A percentile compares a stretch with the other conserved stretches of the same genome.
Conservation (phyloP, 164 flowering plant species). For the Nelumbo lutea region DNA sequence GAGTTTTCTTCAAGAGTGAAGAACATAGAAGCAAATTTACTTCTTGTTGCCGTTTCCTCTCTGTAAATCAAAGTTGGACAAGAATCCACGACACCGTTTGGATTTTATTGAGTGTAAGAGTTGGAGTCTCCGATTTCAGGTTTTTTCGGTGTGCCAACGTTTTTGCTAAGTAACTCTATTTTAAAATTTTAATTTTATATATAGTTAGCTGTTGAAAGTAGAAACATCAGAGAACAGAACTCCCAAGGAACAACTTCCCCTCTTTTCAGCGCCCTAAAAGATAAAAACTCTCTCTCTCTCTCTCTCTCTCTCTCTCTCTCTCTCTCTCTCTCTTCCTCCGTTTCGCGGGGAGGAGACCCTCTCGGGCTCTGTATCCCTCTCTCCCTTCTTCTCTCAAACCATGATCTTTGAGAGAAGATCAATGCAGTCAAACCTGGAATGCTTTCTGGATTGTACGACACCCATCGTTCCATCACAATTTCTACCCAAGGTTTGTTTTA, state of each 20-base stretch:
- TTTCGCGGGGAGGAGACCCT: slow-evolving; percentile 14
- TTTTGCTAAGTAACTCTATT: slow-evolving; percentile 1
- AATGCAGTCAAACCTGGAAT: slow-evolving; percentile 67
- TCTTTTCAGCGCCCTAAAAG: slow-evolving; percentile 14
- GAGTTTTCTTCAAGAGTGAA: too few species aligned
- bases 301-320: slow-evolving; percentile 5
- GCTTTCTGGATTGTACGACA: slow-evolving; percentile 79
- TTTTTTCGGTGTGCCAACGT: not conserved
- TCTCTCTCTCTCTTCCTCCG: slow-evolving; percentile 15
- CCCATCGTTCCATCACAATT: slow-evolving; percentile 69
- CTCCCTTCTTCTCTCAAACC: slow-evolving; percentile 17
- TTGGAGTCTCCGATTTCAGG: too few species aligned
- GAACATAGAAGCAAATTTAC: too few species aligned
- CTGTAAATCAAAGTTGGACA: too few species aligned
- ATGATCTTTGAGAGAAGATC: slow-evolving; percentile 40
- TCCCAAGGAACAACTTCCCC: slow-evolving; percentile 7
- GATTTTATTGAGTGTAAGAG: too few species aligned
- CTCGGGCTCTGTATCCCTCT: slow-evolving; percentile 24
- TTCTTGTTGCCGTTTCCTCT: too few species aligned
- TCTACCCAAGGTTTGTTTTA: slow-evolving; percentile 65
- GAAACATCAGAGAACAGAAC: slow-evolving; percentile 12
- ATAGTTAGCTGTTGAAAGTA: slow-evolving; percentile 10
- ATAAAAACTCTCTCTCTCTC: not conserved
- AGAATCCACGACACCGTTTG: too few species aligned
- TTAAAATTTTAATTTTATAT: not conserved